Base-by-base conservation (phyloP, 768 basidiomycete genomes). In the Lepiota brunneoincarnata region DNA sequence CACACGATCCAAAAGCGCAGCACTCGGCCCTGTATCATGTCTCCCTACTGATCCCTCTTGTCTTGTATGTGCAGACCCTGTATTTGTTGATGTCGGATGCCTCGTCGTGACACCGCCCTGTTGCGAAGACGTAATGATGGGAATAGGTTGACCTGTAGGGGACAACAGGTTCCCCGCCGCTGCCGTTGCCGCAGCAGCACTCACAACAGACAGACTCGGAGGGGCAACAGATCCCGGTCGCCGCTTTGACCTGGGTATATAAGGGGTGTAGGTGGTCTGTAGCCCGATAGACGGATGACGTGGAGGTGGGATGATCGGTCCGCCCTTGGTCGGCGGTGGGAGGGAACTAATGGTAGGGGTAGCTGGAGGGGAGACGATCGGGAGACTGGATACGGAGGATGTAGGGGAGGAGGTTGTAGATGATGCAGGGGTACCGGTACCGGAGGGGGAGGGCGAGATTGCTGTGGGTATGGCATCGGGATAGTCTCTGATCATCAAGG, bases 401-500 rank as follows among this genome's bases (percentile, higher is more conserved):
- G 72, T 65, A 0, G 77, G 75, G 6, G 75, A 74, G 0, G 72
- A 68, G n/a, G 74, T 54, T 6, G 63, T 48, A 14, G 73, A 74
- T 2, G 73, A 72, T 11, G 67, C 58, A 4, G 72, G 66, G 9
- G 75, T 67, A 21, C 62, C 57, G 17, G 61, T 59, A 39, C 53
- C 62, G 14, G 69, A 65, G 10, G 71, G 55, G 1, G 65, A 57
- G 2, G 75, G 64, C 1, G 75, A 67, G 26, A 69, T 47, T 6
- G 70, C 63, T 6, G 41, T 64, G 24, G 78, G 73, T 6, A 86
- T 80, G 39, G 87, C 77, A 59, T 97, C 93, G 3, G 93, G 91
- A 64, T 98, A 98, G 68, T 99, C 96, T 48, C 91, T 83, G 58
- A 98, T 94, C 92, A 99, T 95, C 48, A 97, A 79, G 0, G 96